Conservation (phyloP, 495 filamentous ascomycete species). For the Penicillium lividum region DNA sequence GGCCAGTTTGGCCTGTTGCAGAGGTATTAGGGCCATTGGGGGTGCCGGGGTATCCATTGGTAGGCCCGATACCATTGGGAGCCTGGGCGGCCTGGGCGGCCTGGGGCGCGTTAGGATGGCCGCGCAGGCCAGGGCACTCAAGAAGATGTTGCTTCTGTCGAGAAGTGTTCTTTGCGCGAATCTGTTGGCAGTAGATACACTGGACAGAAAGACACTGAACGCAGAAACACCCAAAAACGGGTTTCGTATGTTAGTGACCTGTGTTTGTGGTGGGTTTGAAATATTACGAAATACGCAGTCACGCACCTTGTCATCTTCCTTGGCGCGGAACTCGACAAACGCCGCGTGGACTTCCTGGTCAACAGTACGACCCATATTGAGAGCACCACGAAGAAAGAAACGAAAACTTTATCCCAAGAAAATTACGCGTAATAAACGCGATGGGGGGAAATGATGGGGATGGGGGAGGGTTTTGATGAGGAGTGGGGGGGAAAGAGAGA, state of each 20-base stretch:
- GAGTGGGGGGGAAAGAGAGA: conserved; percentile 20
- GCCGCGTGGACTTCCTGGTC: conserved; percentile 60
- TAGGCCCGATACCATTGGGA: conserved; percentile 45
- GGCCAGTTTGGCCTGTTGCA: conserved; percentile 34
- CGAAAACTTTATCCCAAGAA: neutral
- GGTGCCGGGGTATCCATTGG: conserved; percentile 50
- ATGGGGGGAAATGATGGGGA: neutral
- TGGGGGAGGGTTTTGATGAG: conserved; percentile 6
- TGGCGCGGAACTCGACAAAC: conserved; percentile 61
- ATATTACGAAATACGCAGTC: conserved; percentile 53
- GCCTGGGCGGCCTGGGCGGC: conserved; percentile 40
- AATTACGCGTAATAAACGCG: conserved; percentile 1
- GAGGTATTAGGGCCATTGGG: conserved; percentile 43
- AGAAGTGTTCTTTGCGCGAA: conserved; percentile 59
- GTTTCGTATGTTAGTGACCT: conserved; percentile 36
- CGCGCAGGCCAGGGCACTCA: conserved; percentile 54
- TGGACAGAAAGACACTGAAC: conserved; percentile 57
- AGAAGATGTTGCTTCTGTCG: conserved; percentile 58
- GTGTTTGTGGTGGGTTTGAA: conserved; percentile 33
- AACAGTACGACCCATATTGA: conserved; percentile 57
- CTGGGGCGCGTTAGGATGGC: conserved; percentile 47
- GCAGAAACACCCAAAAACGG: conserved; percentile 22
- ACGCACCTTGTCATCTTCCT: conserved; percentile 62
- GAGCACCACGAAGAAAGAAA: conserved; percentile 22
- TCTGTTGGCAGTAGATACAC: conserved; percentile 61